These are phyloP conservation scores for Vigna radiata DNA, from an alignment of 306 rosid species.

Conservation along the genomic window DNA sequence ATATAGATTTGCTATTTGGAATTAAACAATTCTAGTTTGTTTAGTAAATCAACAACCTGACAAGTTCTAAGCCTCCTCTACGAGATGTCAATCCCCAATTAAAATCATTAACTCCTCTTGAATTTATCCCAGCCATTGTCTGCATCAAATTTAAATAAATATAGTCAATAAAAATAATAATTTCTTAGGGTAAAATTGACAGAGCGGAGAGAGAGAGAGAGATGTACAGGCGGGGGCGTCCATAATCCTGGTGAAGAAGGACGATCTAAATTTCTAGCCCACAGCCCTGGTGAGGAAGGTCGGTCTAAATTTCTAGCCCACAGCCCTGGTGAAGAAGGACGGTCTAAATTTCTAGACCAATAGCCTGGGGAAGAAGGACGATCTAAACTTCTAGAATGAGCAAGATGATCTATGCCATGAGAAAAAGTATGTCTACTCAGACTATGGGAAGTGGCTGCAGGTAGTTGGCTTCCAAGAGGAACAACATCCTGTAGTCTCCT, in stretches of 20 bases:
- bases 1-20: slow-evolving; percentile 31
- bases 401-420: slow-evolving; percentile 70
- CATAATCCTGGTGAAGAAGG: slow-evolving; percentile 81
- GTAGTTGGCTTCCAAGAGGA: slow-evolving; percentile 55
- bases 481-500: slow-evolving; percentile 65
- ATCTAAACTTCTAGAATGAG: slow-evolving; percentile 64
- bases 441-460: slow-evolving; percentile 56
- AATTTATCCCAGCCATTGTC: slow-evolving; percentile 63
- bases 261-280: slow-evolving; percentile 70
- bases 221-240: slow-evolving; percentile 63
- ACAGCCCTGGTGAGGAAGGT: slow-evolving; percentile 75
- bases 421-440: slow-evolving; percentile 54
- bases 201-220: slow-evolving; percentile 26
- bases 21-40: slow-evolving; percentile 34
- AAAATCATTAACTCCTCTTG: slow-evolving; percentile 64
- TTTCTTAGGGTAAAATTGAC: slow-evolving; percentile 20
- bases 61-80: slow-evolving; percentile 79
- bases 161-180: slow-evolving; percentile 6
- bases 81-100: slow-evolving; percentile 67
- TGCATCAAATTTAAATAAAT: slow-evolving; percentile 49
- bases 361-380: slow-evolving; percentile 74
- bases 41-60: slow-evolving; percentile 67
- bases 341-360: slow-evolving; percentile 73
- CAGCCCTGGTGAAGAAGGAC: slow-evolving; percentile 72
- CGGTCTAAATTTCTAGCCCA: slow-evolving; percentile 72